A percentile compares a stretch with the other conserved stretches of the same genome.
Conservation (phyloP, 208 protist genomes). For the Crithidia acanthocephali region DNA sequence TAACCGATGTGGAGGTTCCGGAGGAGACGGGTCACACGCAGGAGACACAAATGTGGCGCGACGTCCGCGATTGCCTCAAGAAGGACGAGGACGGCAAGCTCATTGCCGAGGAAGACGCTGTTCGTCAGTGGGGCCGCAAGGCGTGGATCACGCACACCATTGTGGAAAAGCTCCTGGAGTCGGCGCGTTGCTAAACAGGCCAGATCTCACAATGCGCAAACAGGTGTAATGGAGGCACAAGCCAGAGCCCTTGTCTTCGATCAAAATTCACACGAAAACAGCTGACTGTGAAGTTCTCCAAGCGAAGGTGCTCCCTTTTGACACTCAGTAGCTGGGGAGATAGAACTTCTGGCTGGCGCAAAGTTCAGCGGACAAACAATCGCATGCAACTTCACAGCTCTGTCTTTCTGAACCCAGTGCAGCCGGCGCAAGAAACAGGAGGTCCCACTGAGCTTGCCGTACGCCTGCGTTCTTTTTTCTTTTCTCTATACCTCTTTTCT, state of each 20-base stretch:
- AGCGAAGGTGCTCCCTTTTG: no score
- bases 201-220: not conserved
- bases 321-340: no score
- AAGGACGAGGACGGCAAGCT: conserved; percentile 25
- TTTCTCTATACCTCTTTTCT: not conserved
- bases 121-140: conserved; percentile 49
- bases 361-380: no score
- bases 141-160: conserved; percentile 63
- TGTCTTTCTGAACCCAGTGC: no score
- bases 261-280: no score
- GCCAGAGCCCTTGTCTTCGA: no score
- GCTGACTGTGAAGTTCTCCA: no score
- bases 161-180: conserved; percentile 52
- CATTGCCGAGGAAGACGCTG: conserved; percentile 34
- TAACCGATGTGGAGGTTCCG: conserved; percentile 41
- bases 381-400: no score
- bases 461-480: no score
- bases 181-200: conserved; percentile 17
- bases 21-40: conserved; percentile 47
- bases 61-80: conserved; percentile 39
- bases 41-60: conserved; percentile 63
- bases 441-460: no score
- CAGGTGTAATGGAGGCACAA: not conserved
- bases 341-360: no score
- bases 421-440: no score